These are phyloP conservation scores for Aspergillus bertholletiae DNA, from an alignment of 495 filamentous ascomycete species.

Conservation along the genomic window DNA sequence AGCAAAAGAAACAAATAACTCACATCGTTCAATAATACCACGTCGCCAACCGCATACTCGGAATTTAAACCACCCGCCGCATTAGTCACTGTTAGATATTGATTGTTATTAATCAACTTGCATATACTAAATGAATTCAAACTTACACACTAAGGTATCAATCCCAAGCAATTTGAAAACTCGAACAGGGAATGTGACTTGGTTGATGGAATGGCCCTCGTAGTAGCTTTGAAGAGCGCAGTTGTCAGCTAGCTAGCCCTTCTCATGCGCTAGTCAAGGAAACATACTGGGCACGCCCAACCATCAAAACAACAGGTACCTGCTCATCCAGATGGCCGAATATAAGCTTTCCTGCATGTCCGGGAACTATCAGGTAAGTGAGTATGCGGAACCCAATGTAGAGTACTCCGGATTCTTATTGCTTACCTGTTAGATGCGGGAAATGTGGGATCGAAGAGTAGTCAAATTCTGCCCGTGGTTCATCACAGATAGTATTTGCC, in stretches of 20 bases:
- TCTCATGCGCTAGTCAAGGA: background rate
- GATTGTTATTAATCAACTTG: constrained; percentile 12
- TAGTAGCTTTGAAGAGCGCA: constrained; percentile 54
- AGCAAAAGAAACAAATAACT: constrained; percentile 10
- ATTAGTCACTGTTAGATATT: constrained; percentile 58
- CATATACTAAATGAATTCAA: constrained; percentile 5
- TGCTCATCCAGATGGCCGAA: constrained; percentile 60
- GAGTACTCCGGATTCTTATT: background rate
- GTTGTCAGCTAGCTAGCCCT: background rate
- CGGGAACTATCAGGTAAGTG: constrained; percentile 47
- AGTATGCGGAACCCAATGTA: background rate
- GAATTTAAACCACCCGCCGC: constrained; percentile 72
- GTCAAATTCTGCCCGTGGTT: constrained; percentile 52
- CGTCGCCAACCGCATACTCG: constrained; percentile 66
- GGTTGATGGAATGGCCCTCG: constrained; percentile 68
- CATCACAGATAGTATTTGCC: constrained; percentile 52
- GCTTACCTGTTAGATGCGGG: constrained; percentile 60
- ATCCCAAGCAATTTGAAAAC: constrained; percentile 68
- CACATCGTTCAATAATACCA: constrained; percentile 71
- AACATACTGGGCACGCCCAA: constrained; percentile 65
- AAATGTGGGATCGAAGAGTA: constrained; percentile 66
- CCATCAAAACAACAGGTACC: constrained; percentile 65
- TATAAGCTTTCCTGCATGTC: constrained; percentile 73
- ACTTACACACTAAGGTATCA: constrained; percentile 58
- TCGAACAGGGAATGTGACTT: constrained; percentile 66